Evolutionary conservation across 495 filamentous ascomycete species (phyloP), one percentile per base, ranked within the genome.

Genomic region (Glarea lozoyensis): DNA sequence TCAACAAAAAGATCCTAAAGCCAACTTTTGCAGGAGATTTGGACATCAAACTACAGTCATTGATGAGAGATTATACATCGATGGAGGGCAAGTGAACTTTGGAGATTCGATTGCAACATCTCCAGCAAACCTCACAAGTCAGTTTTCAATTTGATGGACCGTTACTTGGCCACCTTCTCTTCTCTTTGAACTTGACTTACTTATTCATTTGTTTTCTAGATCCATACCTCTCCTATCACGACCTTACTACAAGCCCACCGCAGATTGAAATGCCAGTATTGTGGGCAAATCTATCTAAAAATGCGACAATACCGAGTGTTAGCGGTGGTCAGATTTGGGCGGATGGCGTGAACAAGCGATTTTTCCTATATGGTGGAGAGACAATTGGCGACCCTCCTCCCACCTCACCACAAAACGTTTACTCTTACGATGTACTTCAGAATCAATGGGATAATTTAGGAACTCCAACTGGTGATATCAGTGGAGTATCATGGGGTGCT

Each of bases 301-400:
- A 70, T 42, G 48, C 45, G 19, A 57, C 61, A 11, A 61, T 76
- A 17, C 72, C 72, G 0, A 48, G 43, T 43, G 58, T 68, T 17
- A 50, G 49, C 34, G 68, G 73, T 13, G 72, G 70, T 3, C 53
- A 65, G 15, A 46, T 76, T 3, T 76, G 71, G 72, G 55, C 62
- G 10, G 73, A 76, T 42, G 48, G 61, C 15, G 59, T 71, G 20
- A 75, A 78, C 50, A 73, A 72, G 50, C 50, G 63, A 18, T 62
- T 76, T 29, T 76, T 70, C 48, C 56, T 68, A 2, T 76, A 63
- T 51, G 73, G 73, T 17, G 73, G 73, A 22, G 66, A 75, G 41
- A 67, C 59, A 40, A 43, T 42, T 39, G 49, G 63, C 9, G 60
- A 48, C 36, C 50, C 59, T 0, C 63, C 69, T 4, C 46, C 53